These are phyloP conservation scores for Aspergillus neotritici DNA, from an alignment of 2,329 filamentous ascomycete genomes.

Conservation along the genomic window DNA sequence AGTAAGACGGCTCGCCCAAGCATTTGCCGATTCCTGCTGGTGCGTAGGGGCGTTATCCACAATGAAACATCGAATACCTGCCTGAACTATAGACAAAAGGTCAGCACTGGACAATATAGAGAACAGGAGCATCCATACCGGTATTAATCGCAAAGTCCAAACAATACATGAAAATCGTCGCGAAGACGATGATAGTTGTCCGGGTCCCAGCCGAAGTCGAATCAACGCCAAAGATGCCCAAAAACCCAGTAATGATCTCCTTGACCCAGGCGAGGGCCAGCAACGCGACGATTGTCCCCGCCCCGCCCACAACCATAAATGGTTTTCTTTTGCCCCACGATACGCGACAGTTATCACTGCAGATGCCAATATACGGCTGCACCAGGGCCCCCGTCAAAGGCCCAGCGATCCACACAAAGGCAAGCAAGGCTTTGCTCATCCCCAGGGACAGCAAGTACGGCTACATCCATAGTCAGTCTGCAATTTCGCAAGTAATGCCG, in stretches of 20 bases:
- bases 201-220: constrained; percentile 60
- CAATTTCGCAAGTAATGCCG: neutral
- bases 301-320: constrained; percentile 68
- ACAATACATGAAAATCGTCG: constrained; percentile 80
- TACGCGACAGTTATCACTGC: constrained; percentile 70
- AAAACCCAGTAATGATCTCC: constrained; percentile 63
- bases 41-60: constrained; percentile 88
- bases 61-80: constrained; percentile 84
- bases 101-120: neutral
- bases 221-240: constrained; percentile 66
- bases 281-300: constrained; percentile 62
- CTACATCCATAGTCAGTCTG: constrained; percentile 16
- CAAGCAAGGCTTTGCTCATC: constrained; percentile 75
- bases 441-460: constrained; percentile 75
- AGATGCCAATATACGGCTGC: constrained; percentile 75
- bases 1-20: constrained; percentile 83
- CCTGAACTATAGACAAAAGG: constrained; percentile 60
- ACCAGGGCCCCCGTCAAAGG: constrained; percentile 72
- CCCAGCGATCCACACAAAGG: constrained; percentile 78
- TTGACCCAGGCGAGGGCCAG: constrained; percentile 68
- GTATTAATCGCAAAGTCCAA: constrained; percentile 95
- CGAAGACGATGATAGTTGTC: constrained; percentile 65
- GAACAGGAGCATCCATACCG: constrained; percentile 44
- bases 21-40: constrained; percentile 89
- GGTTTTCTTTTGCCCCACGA: constrained; percentile 74